phyloP scores from a whole-genome alignment of 306 rosid genomes.

The Sphenostylis stenocarpa region DNA sequence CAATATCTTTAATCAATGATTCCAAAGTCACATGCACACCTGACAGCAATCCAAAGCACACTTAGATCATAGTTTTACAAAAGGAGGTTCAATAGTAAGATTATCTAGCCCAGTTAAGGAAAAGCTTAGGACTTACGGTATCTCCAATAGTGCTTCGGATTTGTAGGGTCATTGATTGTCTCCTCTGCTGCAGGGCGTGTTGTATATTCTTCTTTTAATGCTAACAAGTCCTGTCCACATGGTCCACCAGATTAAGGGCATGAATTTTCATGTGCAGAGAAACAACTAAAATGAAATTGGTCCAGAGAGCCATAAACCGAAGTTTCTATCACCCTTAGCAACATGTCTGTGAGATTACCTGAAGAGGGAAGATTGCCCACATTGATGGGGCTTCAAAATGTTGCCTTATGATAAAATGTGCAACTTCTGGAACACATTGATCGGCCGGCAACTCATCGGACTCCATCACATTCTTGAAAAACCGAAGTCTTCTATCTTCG shows the following conservation, averaged over 20 bases:
- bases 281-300: not conserved
- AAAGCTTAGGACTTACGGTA: conserved; percentile 60
- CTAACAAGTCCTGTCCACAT: conserved; percentile 76
- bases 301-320: not conserved
- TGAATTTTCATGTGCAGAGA: conserved; percentile 19
- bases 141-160: conserved; percentile 99
- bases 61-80: not conserved
- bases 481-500: conserved; percentile 81
- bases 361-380: conserved; percentile 99
- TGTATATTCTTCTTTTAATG: conserved; percentile 79
- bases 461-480: conserved; percentile 62
- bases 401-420: conserved; percentile 63
- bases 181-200: conserved; percentile 85
- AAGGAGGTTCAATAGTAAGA: not conserved
- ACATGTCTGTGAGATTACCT: conserved; percentile 54
- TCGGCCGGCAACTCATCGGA: conserved; percentile 69
- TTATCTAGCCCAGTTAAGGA: not conserved
- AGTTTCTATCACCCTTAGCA: not conserved
- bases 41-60: conserved; percentile 40
- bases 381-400: conserved; percentile 96
- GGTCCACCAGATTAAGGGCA: conserved; percentile 29
- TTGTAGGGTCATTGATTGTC: conserved; percentile 94
- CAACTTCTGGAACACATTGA: conserved; percentile 76
- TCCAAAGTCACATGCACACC: conserved; percentile 88
- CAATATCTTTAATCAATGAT: conserved; percentile 65